Percentiles rank a stretch among this genome's conserved stretches.
Evolutionary conservation across 129 eudicot species (phyloP).

Genomic region (Flaveria robusta): DNA sequence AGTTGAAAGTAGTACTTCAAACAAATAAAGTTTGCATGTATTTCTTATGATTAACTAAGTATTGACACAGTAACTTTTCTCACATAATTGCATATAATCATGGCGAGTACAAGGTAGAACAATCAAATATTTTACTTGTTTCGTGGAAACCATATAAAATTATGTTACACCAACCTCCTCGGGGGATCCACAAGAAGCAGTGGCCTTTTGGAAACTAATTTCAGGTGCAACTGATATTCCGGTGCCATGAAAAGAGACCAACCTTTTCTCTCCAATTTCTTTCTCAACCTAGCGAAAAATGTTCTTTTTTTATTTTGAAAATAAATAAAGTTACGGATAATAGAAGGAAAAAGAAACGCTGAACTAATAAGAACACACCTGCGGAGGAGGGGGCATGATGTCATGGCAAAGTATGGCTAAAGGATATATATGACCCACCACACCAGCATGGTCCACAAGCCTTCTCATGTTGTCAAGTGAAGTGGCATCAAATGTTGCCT

Average conservation of each 20-base stretch:
- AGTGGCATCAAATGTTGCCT: conserved; percentile 95
- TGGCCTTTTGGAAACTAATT: conserved; percentile 51
- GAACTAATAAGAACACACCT: conserved; percentile 50
- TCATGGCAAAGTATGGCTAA: conserved; percentile 79
- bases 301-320: neutral
- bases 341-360: neutral
- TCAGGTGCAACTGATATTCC: conserved; percentile 80
- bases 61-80: neutral
- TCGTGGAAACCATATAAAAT: neutral
- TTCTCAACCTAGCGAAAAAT: conserved; percentile 71
- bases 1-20: neutral
- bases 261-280: conserved; percentile 91
- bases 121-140: neutral
- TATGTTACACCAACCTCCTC: conserved; percentile 65
- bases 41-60: neutral
- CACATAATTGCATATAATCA: neutral
- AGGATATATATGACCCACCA: conserved; percentile 87
- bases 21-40: neutral
- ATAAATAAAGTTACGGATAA: neutral
- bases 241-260: conserved; percentile 76
- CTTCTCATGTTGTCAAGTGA: conserved; percentile 91
- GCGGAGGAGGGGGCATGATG: conserved; percentile 97
- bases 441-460: conserved; percentile 89
- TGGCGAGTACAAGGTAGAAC: neutral
- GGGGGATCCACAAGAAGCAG: conserved; percentile 49